phyloP scores from a whole-genome alignment of 805 yeast genomes.

The Jamesozyma piceae region DNA sequence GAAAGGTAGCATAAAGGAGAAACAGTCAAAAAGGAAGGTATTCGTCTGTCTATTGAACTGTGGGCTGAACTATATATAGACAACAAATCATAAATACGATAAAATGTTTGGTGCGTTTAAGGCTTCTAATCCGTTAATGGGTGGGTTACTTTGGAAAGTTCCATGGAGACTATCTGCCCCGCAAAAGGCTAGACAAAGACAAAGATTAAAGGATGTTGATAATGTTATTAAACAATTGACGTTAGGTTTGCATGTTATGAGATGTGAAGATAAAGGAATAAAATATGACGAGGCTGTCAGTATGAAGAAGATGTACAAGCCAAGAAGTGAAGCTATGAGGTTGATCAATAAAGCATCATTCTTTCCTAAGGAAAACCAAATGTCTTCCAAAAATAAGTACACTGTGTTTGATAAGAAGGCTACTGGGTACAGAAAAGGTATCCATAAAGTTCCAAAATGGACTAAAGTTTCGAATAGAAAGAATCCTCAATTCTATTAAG shows the following conservation, averaged over 20 bases:
- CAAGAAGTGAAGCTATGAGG: slow-evolving; percentile 22
- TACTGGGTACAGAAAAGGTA: slow-evolving; percentile 75
- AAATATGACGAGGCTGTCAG: slow-evolving; percentile 14
- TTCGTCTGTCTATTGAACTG: too few species aligned
- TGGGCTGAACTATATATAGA: too few species aligned
- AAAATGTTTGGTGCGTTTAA: slow-evolving; percentile 30
- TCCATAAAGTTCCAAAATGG: slow-evolving; percentile 87
- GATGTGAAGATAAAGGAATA: slow-evolving; percentile 18
- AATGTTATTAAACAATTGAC: slow-evolving; percentile 46
- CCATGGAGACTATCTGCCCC: slow-evolving; percentile 71
- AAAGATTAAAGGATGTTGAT: slow-evolving; percentile 77
- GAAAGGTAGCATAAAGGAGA: too few species aligned
- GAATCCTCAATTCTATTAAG: slow-evolving; percentile 61
- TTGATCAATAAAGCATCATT: slow-evolving; percentile 30
- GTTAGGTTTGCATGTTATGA: slow-evolving; percentile 23
- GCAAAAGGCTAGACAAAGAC: slow-evolving; percentile 79
- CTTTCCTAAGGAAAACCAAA: slow-evolving; percentile 72
- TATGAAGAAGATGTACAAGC: slow-evolving; percentile 15
- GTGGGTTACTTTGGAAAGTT: slow-evolving; percentile 44
- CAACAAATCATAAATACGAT: too few species aligned
- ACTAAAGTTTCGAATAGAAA: slow-evolving; percentile 73
- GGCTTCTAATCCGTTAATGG: slow-evolving; percentile 18
- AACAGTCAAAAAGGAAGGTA: too few species aligned
- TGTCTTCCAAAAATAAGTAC: slow-evolving; percentile 78
- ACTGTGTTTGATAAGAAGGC: slow-evolving; percentile 70